Conservation (phyloP, 805 yeast genomes). For the Wickerhamomyces queroliae region DNA sequence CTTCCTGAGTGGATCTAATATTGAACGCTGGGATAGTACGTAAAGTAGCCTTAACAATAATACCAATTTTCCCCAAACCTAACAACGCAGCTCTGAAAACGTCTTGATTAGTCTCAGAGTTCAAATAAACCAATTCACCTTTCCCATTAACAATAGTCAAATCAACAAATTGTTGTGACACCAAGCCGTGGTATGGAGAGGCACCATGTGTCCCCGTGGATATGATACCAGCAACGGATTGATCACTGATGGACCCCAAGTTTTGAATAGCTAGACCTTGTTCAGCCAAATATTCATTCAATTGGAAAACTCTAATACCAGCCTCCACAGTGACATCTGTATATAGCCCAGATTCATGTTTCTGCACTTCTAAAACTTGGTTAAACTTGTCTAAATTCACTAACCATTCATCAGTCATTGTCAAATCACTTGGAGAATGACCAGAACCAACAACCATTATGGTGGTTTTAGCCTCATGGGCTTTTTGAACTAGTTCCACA, state of each 20-base stretch:
- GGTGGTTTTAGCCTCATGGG: conserved; percentile 53
- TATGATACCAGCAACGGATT: conserved; percentile 91
- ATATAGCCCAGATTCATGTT: conserved; percentile 52
- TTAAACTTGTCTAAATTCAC: conserved; percentile 77
- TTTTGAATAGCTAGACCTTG: conserved; percentile 80
- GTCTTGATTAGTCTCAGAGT: conserved; percentile 53
- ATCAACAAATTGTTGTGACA: conserved; percentile 81
- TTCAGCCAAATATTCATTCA: conserved; percentile 59
- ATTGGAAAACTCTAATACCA: conserved; percentile 72
- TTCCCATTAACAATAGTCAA: conserved; percentile 67
- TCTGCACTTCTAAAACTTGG: conserved; percentile 41
- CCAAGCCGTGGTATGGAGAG: conserved; percentile 85
- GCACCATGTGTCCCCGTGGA: conserved; percentile 98
- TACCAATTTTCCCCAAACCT: conserved; percentile 88
- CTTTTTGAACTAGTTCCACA: conserved; percentile 56
- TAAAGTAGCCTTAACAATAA: conserved; percentile 79
- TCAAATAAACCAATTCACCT: conserved; percentile 56
- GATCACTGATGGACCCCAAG: conserved; percentile 90
- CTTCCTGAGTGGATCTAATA: conserved; percentile 74
- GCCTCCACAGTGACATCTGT: conserved; percentile 95
- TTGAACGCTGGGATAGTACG: conserved; percentile 83
- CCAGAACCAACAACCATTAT: conserved; percentile 88
- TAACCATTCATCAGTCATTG: conserved; percentile 85
- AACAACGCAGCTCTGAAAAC: conserved; percentile 77
- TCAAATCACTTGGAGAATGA: conserved; percentile 89